phyloP scores from a whole-genome alignment of 2,329 filamentous ascomycete genomes.

The Claviceps paspali region DNA sequence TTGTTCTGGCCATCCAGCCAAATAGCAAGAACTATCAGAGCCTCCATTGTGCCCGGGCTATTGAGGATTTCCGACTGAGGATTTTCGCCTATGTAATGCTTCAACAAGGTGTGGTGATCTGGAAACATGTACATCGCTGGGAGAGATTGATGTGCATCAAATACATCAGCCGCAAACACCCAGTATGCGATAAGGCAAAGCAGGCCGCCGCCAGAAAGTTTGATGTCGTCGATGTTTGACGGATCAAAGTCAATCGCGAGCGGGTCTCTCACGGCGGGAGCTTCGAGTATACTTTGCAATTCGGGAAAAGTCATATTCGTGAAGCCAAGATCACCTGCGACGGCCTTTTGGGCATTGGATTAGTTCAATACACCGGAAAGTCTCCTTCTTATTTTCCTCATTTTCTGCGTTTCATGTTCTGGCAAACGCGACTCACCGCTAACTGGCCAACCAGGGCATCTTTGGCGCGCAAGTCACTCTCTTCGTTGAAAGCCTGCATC shows the following conservation, averaged over 20 bases:
- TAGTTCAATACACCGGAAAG: not conserved
- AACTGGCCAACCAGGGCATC: slow-evolving; percentile 59
- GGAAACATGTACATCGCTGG: slow-evolving; percentile 45
- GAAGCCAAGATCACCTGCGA: slow-evolving; percentile 47
- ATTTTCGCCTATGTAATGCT: slow-evolving; percentile 36
- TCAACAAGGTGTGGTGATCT: slow-evolving; percentile 38
- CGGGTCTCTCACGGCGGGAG: slow-evolving; percentile 27
- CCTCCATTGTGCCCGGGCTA: slow-evolving; percentile 41
- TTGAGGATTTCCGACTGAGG: slow-evolving; percentile 32
- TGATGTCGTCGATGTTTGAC: slow-evolving; percentile 33
- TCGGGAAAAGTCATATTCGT: slow-evolving; percentile 28
- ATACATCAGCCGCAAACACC: slow-evolving; percentile 46
- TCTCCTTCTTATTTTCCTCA: not conserved
- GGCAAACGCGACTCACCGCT: slow-evolving; percentile 38
- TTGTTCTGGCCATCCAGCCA: slow-evolving; percentile 39
- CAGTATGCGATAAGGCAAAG: slow-evolving; percentile 46
- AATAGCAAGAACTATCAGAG: slow-evolving; percentile 42
- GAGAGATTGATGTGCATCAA: slow-evolving; percentile 37
- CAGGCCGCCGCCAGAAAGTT: slow-evolving; percentile 42
- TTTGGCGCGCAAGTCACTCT: slow-evolving; percentile 43
- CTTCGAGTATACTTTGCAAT: slow-evolving; percentile 28
- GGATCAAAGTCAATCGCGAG: slow-evolving; percentile 30
- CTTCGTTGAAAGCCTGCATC: slow-evolving; percentile 48
- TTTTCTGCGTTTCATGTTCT: too few relatives aligned
- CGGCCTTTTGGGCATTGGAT: slow-evolving; percentile 28